Evolutionary conservation across 352 stramenopile genomes (phyloP).

Genomic region (Phytophthora europaea): DNA sequence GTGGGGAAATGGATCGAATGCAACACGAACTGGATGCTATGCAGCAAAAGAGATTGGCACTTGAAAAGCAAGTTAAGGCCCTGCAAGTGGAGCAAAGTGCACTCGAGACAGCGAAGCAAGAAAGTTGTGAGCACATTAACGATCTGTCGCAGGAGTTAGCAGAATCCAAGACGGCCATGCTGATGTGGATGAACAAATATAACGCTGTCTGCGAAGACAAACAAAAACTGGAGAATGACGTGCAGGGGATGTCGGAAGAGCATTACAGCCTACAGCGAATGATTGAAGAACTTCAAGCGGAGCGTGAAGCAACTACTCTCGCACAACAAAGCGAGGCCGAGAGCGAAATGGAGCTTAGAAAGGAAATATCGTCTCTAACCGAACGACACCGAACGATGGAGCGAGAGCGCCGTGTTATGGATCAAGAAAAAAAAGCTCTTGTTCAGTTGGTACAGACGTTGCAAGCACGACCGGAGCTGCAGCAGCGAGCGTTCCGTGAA

Average conservation of each 20-base stretch:
- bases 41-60: conserved; percentile 2
- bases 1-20: conserved; percentile 8
- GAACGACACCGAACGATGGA: conserved; percentile 35
- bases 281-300: conserved; percentile 32
- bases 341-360: conserved; percentile 13
- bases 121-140: conserved; percentile 17
- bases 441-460: conserved; percentile 53
- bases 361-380: conserved; percentile 29
- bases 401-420: conserved; percentile 20
- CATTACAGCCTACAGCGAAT: conserved; percentile 38
- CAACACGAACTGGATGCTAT: conserved; percentile 30
- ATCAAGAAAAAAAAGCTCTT: conserved; percentile 38
- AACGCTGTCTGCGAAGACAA: conserved; percentile 50
- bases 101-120: conserved; percentile 23
- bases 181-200: conserved; percentile 81
- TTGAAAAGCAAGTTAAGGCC: conserved; percentile 24
- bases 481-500: conserved; percentile 51
- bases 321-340: conserved; percentile 8
- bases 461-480: conserved; percentile 49
- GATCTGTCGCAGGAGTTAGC: conserved; percentile 51
- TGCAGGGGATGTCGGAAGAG: conserved; percentile 40
- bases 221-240: conserved; percentile 41
- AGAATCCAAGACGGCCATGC: conserved; percentile 65
- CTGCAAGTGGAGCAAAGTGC: conserved; percentile 18
- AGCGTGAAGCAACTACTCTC: conserved; percentile 14